Base-by-base conservation (phyloP, 306 rosid species). In the Sicyos baderoa region DNA sequence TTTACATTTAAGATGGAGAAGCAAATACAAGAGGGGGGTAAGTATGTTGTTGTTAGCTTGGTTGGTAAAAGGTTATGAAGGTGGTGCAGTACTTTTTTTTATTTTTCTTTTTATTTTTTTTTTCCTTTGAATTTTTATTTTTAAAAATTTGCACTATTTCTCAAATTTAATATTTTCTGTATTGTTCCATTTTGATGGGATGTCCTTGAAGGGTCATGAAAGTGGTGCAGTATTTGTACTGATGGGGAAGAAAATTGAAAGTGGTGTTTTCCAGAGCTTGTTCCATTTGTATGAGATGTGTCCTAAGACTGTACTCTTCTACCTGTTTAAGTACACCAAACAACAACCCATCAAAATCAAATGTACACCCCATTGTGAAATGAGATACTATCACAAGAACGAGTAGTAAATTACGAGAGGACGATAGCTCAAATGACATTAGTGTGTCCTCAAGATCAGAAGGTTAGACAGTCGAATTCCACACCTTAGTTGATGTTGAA, bases 291-390 rank as follows among this genome's bases (percentile, higher is more conserved):
- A 94, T 69, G 75, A 83, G 81, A 75, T 94, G 97, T 9, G 99
- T 83, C 72, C 80, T 84, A 72, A 90, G 88, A 79, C 99, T 94
- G 84, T 76, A 80, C 84, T 88, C 95, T 82, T 90, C 97, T 29
- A 76, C 96, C 99, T 94, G 88, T 54, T 75, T 71, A 61, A 54
- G 44, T 57, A 22, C 75, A 70, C 32, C 49, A 50, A 42, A 9
- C 17, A 37, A 57, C 10, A 23, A 37, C 44, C 44, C 27, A 72
- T 13, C 42, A 44, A 21, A 54, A 54, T 44, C 66, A 52, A 68
- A 68, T 27, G n/a, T 48, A 50, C 7, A 47, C 22, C 45, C 22
- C 45, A 40, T 40, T 40, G 40, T 35, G 40, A 35, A 35, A 44
- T 45, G 23, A 58, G 14, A 5, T 7, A n/a, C n/a, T 37, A 37